Percentiles rank a stretch among this genome's conserved stretches.
phyloP scores from a whole-genome alignment of 2,329 filamentous ascomycete species.

The Sclerotiophoma versabilis region DNA sequence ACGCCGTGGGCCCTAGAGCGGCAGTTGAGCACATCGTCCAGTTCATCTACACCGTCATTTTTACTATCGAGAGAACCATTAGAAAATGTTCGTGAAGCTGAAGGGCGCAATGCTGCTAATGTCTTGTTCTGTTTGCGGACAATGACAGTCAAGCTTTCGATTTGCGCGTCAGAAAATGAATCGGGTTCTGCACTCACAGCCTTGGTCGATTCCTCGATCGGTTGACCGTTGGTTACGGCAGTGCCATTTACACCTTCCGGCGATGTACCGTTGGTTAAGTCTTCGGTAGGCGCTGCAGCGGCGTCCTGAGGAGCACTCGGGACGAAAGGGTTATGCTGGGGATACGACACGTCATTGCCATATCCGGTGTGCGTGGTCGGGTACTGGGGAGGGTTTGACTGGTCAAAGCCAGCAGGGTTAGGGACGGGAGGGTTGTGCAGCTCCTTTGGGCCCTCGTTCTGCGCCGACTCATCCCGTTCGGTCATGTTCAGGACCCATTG shows the following conservation, averaged over 20 bases:
- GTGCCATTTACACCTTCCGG: conserved; percentile 32
- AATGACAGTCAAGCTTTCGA: conserved; percentile 61
- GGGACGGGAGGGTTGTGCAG: conserved; percentile 51
- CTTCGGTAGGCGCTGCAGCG: conserved; percentile 18
- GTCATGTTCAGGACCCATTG: conserved; percentile 77
- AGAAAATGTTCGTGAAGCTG: conserved; percentile 58
- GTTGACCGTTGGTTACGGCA: conserved; percentile 34
- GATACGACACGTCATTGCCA: conserved; percentile 33
- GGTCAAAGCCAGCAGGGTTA: conserved; percentile 47
- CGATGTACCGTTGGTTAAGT: conserved; percentile 28
- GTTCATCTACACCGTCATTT: conserved; percentile 56
- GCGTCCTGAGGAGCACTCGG: conserved; percentile 27
- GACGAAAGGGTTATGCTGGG: conserved; percentile 41
- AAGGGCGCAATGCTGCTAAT: conserved; percentile 42
- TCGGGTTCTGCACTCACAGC: conserved; percentile 49
- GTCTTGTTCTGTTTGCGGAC: conserved; percentile 53
- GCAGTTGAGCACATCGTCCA: conserved; percentile 50
- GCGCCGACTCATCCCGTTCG: conserved; percentile 75
- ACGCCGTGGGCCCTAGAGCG: conserved; percentile 49
- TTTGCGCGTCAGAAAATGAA: conserved; percentile 62
- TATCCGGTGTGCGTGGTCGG: conserved; percentile 34
- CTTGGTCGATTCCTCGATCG: conserved; percentile 38
- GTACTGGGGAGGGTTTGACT: conserved; percentile 38
- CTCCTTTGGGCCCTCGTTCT: conserved; percentile 71
- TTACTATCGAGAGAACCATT: conserved; percentile 64